Conservation (phyloP, 2,329 filamentous ascomycete genomes). For the Coleophoma eucalyptorum region DNA sequence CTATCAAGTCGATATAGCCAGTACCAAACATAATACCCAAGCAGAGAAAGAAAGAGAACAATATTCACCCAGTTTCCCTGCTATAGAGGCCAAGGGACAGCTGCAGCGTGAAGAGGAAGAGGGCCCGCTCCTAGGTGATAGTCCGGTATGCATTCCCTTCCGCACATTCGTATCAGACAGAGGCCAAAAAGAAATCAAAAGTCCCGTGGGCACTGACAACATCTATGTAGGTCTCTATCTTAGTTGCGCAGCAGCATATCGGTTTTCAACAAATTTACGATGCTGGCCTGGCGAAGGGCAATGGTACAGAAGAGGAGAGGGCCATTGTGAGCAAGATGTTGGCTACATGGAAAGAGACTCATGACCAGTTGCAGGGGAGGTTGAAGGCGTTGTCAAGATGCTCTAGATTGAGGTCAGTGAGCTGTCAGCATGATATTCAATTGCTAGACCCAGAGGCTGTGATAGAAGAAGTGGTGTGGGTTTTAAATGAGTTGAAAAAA, state of each 20-base stretch:
- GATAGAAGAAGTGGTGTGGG: conserved; percentile 29
- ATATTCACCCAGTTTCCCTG: conserved; percentile 17
- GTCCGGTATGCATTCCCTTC: conserved; percentile 12
- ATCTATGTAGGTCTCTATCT: not conserved
- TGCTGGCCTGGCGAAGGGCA: conserved; percentile 26
- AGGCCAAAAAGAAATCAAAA: too few relatives aligned
- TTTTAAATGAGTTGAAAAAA: conserved; percentile 9
- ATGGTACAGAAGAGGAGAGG: conserved; percentile 30
- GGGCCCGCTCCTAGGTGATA: conserved; percentile 20
- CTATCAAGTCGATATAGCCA: conserved; percentile 8
- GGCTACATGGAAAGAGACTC: conserved; percentile 22
- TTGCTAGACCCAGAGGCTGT: conserved; percentile 30
- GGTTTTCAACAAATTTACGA: conserved; percentile 23
- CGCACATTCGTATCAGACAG: not conserved
- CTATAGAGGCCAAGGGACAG: conserved; percentile 23
- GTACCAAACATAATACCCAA: conserved; percentile 8
- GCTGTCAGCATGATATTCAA: conserved; percentile 31
- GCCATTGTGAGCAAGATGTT: conserved; percentile 23
- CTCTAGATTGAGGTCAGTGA: conserved; percentile 20
- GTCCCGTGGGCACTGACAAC: too few relatives aligned
- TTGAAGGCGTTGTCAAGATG: conserved; percentile 20
- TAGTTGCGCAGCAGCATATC: conserved; percentile 23
- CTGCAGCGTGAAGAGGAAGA: conserved; percentile 13
- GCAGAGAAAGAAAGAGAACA: conserved; percentile 3
- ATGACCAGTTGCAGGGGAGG: conserved; percentile 20